Percentiles rank a stretch among this genome's conserved stretches.
Conservation (phyloP, 257 asterid genomes). For the Capsicum pubescens region DNA sequence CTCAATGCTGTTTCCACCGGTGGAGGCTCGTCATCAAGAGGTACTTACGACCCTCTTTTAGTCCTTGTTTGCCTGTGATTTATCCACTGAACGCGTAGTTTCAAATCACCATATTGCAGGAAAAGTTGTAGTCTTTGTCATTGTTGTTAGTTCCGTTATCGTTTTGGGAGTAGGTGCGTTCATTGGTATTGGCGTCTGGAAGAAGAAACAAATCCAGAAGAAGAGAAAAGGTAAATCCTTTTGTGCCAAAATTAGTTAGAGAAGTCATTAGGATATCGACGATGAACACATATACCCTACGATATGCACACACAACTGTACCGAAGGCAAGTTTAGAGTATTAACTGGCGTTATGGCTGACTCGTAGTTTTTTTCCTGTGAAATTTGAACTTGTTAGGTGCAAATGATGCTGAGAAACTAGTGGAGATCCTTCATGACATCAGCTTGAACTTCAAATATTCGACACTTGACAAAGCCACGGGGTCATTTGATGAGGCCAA, state of each 20-base stretch:
- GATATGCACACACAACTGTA: neutral
- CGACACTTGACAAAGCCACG: constrained; percentile 47
- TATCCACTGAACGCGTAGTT: neutral
- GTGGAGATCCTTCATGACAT: constrained; percentile 37
- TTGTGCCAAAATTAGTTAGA: neutral
- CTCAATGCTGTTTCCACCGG: constrained; percentile 53
- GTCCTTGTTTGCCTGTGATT: neutral
- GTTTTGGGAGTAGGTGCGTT: constrained; percentile 25
- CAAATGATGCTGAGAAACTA: constrained; percentile 37
- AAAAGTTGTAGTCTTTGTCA: constrained; percentile 3
- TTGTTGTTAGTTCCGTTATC: constrained; percentile 26
- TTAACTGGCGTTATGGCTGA: neutral
- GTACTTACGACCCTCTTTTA: constrained; percentile 10
- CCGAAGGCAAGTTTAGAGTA: neutral
- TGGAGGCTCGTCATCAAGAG: constrained; percentile 22
- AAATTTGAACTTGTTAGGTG: constrained; percentile 25
- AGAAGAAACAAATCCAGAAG: constrained; percentile 31
- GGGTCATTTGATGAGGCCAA: constrained; percentile 41
- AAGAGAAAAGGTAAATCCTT: constrained; percentile 37
- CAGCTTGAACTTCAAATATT: constrained; percentile 43
- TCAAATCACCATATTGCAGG: constrained; percentile 15
- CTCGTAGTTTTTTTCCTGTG: neutral
- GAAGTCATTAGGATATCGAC: neutral
- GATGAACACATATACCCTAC: neutral
- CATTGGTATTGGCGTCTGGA: constrained; percentile 33